phyloP scores from a whole-genome alignment of 2,329 filamentous ascomycete species.

The Aspergillus sp. region DNA sequence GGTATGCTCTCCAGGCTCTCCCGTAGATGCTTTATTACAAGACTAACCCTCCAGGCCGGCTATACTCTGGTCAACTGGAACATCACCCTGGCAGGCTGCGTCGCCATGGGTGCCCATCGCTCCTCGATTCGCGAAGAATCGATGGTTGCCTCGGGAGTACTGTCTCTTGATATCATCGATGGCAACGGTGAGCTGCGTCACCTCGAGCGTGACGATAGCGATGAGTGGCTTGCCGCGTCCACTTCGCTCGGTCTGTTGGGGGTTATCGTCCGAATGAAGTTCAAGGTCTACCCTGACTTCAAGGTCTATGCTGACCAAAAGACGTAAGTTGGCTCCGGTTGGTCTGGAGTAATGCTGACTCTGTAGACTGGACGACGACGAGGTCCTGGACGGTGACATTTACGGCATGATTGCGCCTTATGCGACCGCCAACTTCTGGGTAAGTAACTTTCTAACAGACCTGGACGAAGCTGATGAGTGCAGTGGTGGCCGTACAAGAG shows the following conservation, averaged over 20 bases:
- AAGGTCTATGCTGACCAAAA: conserved; percentile 17
- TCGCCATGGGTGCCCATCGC: conserved; percentile 15
- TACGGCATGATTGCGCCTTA: conserved; percentile 13
- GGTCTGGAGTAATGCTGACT: neutral
- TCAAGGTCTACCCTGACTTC: conserved; percentile 15
- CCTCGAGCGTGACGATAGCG: conserved; percentile 11
- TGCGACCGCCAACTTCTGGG: conserved; percentile 16
- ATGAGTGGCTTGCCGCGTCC: conserved; percentile 16
- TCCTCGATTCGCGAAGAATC: conserved; percentile 13
- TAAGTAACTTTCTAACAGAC: neutral
- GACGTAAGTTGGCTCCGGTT: conserved; percentile 1
- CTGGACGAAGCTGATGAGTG: too few species aligned
- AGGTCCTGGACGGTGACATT: conserved; percentile 14
- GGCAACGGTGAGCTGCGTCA: conserved; percentile 10
- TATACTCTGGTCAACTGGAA: conserved; percentile 17
- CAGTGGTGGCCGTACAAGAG: conserved; percentile 17
- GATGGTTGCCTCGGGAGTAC: conserved; percentile 12
- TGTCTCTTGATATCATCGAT: conserved; percentile 13
- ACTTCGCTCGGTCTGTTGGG: conserved; percentile 12
- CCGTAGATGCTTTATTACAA: neutral
- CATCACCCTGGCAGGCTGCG: conserved; percentile 14
- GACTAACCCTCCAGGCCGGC: neutral
- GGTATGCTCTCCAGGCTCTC: neutral
- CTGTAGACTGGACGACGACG: conserved; percentile 10
- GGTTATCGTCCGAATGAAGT: conserved; percentile 15